Percentiles rank a stretch among this genome's conserved stretches.
Conservation (phyloP, 805 yeast species). For the Clavispora carvajalis region DNA sequence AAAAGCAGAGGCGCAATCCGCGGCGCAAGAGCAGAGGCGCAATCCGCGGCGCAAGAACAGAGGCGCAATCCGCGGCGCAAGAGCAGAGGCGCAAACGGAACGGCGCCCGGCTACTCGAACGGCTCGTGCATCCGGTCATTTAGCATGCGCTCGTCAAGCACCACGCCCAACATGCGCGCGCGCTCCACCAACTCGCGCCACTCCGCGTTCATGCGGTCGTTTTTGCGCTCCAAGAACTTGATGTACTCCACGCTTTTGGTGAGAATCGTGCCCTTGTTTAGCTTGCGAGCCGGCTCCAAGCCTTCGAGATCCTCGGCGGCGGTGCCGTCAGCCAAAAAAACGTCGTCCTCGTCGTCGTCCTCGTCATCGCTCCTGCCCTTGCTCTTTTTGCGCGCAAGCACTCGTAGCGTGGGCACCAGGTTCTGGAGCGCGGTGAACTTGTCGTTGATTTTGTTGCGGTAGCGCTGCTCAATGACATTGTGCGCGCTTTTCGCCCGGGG, state of each 20-base stretch:
- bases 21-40: too few species aligned
- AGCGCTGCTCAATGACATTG: constrained; percentile 39
- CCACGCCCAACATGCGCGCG: constrained; percentile 33
- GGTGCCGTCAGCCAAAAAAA: constrained; percentile 1
- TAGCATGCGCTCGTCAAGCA: constrained; percentile 4
- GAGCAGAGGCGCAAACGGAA: too few species aligned
- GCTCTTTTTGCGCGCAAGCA: constrained; percentile 20
- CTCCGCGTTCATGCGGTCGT: constrained; percentile 46
- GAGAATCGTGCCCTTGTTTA: constrained; percentile 73
- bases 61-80: too few species aligned
- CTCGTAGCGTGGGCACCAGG: constrained; percentile 35
- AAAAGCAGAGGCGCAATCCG: too few species aligned
- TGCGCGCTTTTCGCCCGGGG: constrained; percentile 31
- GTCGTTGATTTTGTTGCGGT: constrained; percentile 39
- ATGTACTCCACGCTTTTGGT: constrained; percentile 80
- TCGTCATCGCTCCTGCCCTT: constrained; percentile 2
- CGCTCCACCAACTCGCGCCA: constrained; percentile 40
- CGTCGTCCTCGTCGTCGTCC: constrained; percentile 6
- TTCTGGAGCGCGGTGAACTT: constrained; percentile 35
- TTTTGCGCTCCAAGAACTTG: constrained; percentile 61
- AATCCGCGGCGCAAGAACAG: too few species aligned
- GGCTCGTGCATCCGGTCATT: constrained; percentile 2
- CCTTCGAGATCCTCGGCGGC: constrained; percentile 54
- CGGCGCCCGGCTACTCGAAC: background rate
- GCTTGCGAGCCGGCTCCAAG: constrained; percentile 64